Conservation (phyloP, 371 early-diverging fungal species). For the Mortierella sp. region DNA sequence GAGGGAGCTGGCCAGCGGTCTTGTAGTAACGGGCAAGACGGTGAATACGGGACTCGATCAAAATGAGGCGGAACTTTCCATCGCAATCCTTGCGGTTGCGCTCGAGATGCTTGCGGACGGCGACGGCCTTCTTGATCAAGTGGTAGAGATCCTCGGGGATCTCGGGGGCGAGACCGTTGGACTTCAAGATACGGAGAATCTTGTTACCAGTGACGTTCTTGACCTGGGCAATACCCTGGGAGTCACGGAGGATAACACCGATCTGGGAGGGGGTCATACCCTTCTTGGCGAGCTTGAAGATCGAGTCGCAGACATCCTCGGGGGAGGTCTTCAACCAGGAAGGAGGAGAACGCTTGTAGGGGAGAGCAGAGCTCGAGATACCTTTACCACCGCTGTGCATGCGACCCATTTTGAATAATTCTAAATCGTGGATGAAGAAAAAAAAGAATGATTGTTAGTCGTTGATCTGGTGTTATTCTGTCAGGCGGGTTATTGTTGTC, state of each 20-base stretch:
- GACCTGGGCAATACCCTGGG: constrained; percentile 99
- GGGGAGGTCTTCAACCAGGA: constrained; percentile 98
- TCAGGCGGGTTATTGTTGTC: neutral
- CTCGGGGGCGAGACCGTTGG: constrained; percentile 94
- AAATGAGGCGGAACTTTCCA: constrained; percentile 99
- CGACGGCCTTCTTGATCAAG: constrained; percentile 99
- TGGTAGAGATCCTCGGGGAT: constrained; percentile 99
- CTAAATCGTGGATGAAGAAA: constrained; percentile 1
- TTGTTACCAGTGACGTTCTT: constrained; percentile 96
- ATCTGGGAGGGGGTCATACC: constrained; percentile 99
- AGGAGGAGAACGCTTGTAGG: constrained; percentile 99
- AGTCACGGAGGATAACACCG: constrained; percentile 99
- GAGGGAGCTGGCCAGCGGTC: constrained; percentile 96
- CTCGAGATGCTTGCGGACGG: constrained; percentile 99
- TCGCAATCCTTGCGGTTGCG: constrained; percentile 99
- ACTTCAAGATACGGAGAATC: constrained; percentile 95
- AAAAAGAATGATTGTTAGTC: constrained; percentile 2
- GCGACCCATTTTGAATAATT: constrained; percentile 88
- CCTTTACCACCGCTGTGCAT: constrained; percentile 97
- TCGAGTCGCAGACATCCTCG: constrained; percentile 98
- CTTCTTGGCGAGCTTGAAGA: constrained; percentile 99
- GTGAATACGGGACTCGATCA: constrained; percentile 99
- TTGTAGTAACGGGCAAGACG: constrained; percentile 99
- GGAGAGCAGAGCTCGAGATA: constrained; percentile 98
- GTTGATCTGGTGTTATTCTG: neutral